Evolutionary conservation across 768 basidiomycete genomes (phyloP), one percentile per base, ranked within the genome.

Genomic region (Naganishia vaughanmartiniae): DNA sequence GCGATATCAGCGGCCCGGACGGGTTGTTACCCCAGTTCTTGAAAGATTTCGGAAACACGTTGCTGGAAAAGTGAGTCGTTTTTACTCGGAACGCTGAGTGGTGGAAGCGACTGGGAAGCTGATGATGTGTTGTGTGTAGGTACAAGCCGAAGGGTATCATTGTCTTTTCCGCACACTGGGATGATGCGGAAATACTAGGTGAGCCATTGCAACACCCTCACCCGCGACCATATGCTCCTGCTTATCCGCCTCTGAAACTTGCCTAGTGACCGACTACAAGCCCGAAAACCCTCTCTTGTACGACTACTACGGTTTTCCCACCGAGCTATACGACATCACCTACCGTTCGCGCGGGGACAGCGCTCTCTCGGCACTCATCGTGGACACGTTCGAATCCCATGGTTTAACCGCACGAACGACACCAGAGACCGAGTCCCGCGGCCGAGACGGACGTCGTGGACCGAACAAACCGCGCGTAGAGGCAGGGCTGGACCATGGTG

Each of bases 141-240:
- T 92, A 92, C 80, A 83, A 86, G 56, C 90, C 90, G 2, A 88
- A 87, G 76, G 90, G 85, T n/a, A 88, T 90, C 65, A 86, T 91
- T 5, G 89, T 91, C 0, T 90, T 91, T 82, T 89, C 88, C 72
- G 90, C 90, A 14, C 90, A 91, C 75, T 91, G 89, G 89, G 90
- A 92, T 0, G 65, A 69, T 14, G 84, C 82, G 1, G 86, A 87
- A 76, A 84, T 86, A 34, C 82, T 87, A 54, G 88, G 89, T 87
- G 72, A 45, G 84, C 73, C 34, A 19, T 45, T 21, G 30, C 53
- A 10, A 60, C 53, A n/a, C 17, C 58, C 15, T 45, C 48, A n/a
- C 31, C 14, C 36, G 14, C 21, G 24, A 19, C 51, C 45, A 9
- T 12, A 65, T n/a, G 56, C 34, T 21, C 53, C 15, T 24, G 30